phyloP scores from a whole-genome alignment of 2,329 filamentous ascomycete genomes.

The Aspergillus sp. region DNA sequence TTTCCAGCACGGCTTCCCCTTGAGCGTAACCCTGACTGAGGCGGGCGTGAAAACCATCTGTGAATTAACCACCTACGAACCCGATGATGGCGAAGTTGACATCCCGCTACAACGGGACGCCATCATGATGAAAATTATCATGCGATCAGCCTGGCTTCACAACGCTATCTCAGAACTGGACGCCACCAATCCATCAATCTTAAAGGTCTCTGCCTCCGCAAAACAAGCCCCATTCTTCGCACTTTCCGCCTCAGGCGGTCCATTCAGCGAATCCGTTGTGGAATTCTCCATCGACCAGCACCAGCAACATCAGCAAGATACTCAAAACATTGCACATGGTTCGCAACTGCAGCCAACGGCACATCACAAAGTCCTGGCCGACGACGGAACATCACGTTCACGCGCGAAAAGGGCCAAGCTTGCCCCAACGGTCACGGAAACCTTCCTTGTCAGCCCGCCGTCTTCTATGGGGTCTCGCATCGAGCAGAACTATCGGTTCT shows the following conservation, averaged over 20 bases:
- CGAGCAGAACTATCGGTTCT: constrained; percentile 77
- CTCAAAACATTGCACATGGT: constrained; percentile 12
- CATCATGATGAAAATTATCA: constrained; percentile 86
- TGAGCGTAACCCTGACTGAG: constrained; percentile 81
- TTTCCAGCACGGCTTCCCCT: constrained; percentile 61
- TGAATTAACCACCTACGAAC: constrained; percentile 79
- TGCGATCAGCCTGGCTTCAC: constrained; percentile 53
- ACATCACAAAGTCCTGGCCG: constrained; percentile 26
- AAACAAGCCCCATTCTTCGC: constrained; percentile 60
- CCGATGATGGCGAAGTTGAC: constrained; percentile 47
- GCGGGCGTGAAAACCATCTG: constrained; percentile 80
- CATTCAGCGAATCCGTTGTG: constrained; percentile 52
- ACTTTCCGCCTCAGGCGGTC: constrained; percentile 55
- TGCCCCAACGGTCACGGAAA: constrained; percentile 41
- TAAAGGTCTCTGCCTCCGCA: constrained; percentile 60
- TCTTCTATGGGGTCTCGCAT: constrained; percentile 52
- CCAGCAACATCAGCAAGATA: not conserved
- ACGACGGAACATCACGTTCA: constrained; percentile 29
- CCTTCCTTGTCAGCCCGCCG: constrained; percentile 49
- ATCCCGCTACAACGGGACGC: constrained; percentile 81
- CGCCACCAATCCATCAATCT: constrained; percentile 60
- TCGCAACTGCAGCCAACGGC: constrained; percentile 10
- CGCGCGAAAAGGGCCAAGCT: constrained; percentile 27
- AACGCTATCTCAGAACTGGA: constrained; percentile 47
- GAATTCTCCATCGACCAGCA: constrained; percentile 49